A percentile compares a stretch with the other conserved stretches of the same genome.
phyloP scores from a whole-genome alignment of 2,329 filamentous ascomycete species.

The Aureobasidium sp. region DNA sequence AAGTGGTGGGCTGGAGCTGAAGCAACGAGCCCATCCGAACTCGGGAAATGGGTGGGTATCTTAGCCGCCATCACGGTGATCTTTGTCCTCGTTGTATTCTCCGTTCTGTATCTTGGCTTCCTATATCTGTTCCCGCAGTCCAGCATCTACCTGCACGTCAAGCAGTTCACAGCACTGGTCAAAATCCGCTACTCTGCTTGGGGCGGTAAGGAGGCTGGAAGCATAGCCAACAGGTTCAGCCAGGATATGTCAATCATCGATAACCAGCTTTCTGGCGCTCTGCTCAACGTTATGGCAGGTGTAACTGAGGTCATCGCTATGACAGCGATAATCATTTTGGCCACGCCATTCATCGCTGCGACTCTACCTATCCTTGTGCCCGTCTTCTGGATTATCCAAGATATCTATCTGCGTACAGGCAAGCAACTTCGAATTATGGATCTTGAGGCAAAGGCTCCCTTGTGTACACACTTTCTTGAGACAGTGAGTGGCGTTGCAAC shows the following conservation, averaged over 20 bases:
- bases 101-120: constrained; percentile 2
- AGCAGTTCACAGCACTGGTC: constrained; percentile 13
- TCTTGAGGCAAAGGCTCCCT: constrained; percentile 41
- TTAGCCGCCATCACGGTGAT: background rate
- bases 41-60: constrained; percentile 7
- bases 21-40: constrained; percentile 1
- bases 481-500: constrained; percentile 40
- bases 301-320: background rate
- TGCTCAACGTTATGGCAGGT: constrained; percentile 11
- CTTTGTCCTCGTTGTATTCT: background rate
- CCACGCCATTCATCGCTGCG: constrained; percentile 31
- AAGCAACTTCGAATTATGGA: constrained; percentile 46
- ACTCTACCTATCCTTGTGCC: constrained; percentile 26
- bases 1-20: constrained; percentile 27
- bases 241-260: constrained; percentile 42
- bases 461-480: constrained; percentile 46
- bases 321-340: constrained; percentile 25
- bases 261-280: constrained; percentile 25
- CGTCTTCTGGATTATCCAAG: constrained; percentile 34
- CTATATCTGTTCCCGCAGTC: constrained; percentile 12
- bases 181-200: constrained; percentile 12
- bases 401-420: constrained; percentile 40
- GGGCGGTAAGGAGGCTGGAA: constrained; percentile 12
- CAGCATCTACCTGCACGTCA: constrained; percentile 13
- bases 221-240: constrained; percentile 33